Percentiles rank a stretch among this genome's conserved stretches.
phyloP scores from a whole-genome alignment of 2,329 filamentous ascomycete genomes.

The Talaromyces sp. region DNA sequence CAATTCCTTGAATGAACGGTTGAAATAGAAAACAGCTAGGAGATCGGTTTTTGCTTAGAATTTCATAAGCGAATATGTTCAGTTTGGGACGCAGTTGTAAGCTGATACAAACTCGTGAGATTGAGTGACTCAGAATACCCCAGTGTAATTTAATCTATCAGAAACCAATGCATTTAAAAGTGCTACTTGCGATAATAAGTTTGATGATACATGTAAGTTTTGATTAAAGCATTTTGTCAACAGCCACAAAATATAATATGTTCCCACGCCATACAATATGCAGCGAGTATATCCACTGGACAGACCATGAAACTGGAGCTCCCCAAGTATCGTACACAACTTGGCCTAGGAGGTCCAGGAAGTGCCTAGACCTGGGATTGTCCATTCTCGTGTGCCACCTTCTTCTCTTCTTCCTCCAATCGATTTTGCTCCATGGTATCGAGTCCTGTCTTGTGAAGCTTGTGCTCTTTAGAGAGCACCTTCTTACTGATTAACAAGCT shows the following conservation, averaged over 20 bases:
- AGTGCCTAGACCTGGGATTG: background rate
- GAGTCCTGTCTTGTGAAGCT: background rate
- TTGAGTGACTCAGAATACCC: too few relatives aligned
- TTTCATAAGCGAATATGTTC: too few relatives aligned
- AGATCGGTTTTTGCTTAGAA: too few relatives aligned
- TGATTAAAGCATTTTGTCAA: background rate
- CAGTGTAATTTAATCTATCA: background rate
- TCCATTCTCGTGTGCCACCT: background rate
- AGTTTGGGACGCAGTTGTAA: too few relatives aligned
- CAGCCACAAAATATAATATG: background rate
- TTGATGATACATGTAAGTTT: background rate
- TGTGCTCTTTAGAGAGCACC: background rate
- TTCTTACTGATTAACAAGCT: slow-evolving; percentile 1
- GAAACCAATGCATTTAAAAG: background rate
- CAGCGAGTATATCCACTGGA: background rate
- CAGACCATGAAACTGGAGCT: too few relatives aligned
- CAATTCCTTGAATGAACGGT: too few relatives aligned
- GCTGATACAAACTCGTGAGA: background rate
- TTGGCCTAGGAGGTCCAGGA: background rate
- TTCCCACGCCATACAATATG: background rate
- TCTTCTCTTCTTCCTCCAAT: background rate
- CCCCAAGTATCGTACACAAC: too few relatives aligned
- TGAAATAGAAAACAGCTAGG: too few relatives aligned
- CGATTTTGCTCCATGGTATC: background rate
- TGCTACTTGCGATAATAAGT: background rate